Conservation (phyloP, 169 alveolate genomes). For the Cryptosporidium parvum region DNA sequence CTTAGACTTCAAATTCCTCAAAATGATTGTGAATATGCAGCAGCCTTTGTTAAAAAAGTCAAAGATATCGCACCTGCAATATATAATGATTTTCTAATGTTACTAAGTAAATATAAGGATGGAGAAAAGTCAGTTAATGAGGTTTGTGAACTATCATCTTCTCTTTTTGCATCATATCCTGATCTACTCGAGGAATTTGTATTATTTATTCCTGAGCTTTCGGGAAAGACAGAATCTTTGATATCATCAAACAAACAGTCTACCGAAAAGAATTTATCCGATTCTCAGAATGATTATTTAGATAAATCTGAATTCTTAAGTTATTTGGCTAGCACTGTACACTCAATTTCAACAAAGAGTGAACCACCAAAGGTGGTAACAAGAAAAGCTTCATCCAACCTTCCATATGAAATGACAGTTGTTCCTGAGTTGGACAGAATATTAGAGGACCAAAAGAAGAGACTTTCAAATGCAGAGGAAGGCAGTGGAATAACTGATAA, state of each 20-base stretch:
- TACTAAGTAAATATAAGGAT: conserved; percentile 49
- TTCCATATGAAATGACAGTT: conserved; percentile 51
- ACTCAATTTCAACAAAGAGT: conserved; percentile 28
- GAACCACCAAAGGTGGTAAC: conserved; percentile 74
- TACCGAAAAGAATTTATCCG: neutral
- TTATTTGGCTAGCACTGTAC: conserved; percentile 58
- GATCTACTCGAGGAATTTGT: conserved; percentile 54
- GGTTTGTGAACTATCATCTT: conserved; percentile 29
- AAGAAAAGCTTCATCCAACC: conserved; percentile 29
- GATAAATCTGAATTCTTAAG: conserved; percentile 68
- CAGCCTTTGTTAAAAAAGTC: conserved; percentile 69
- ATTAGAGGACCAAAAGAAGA: conserved; percentile 56
- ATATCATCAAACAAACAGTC: conserved; percentile 1
- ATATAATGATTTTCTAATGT: conserved; percentile 47
- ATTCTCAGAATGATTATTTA: neutral
- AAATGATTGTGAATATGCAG: conserved; percentile 74
- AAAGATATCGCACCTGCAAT: conserved; percentile 59
- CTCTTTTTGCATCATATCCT: conserved; percentile 59
- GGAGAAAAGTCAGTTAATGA: conserved; percentile 66
- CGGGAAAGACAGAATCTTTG: conserved; percentile 3
- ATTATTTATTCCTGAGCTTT: conserved; percentile 48
- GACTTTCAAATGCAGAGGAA: conserved; percentile 7
- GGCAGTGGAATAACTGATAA: neutral
- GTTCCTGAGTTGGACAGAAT: conserved; percentile 59
- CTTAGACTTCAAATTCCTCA: conserved; percentile 72